A percentile compares a stretch with the other conserved stretches of the same genome.
phyloP scores from a whole-genome alignment of 805 yeast species.

The Sugiyamaella boreocaroliniensis region DNA sequence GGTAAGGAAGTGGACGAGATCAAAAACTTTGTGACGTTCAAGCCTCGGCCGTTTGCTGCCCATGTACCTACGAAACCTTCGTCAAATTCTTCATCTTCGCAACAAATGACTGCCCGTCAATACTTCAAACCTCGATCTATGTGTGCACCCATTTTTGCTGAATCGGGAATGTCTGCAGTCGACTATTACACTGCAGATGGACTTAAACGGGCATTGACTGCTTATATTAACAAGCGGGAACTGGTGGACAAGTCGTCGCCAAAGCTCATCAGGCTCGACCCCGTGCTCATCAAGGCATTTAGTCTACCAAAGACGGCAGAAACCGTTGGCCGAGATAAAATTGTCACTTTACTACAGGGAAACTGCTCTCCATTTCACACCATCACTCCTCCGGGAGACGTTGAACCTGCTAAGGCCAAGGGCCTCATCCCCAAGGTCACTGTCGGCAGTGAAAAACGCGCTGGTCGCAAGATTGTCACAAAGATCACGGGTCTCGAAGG shows the following conservation, averaged over 20 bases:
- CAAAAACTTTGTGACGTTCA: constrained; percentile 60
- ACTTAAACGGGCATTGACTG: constrained; percentile 44
- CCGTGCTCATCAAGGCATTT: constrained; percentile 41
- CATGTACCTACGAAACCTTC: constrained; percentile 6
- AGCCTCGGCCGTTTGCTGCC: constrained; percentile 28
- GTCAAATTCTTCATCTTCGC: constrained; percentile 4
- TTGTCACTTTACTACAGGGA: constrained; percentile 38
- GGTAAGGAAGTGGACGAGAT: constrained; percentile 43
- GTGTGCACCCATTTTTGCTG: constrained; percentile 20
- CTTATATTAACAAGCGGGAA: constrained; percentile 48
- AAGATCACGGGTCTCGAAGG: constrained; percentile 61
- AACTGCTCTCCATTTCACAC: constrained; percentile 40
- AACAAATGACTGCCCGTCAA: constrained; percentile 20
- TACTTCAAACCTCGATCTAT: constrained; percentile 27
- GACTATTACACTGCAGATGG: constrained; percentile 48
- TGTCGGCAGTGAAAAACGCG: constrained; percentile 65
- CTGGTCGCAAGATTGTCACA: constrained; percentile 78
- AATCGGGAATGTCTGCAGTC: constrained; percentile 7
- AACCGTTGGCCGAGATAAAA: constrained; percentile 32
- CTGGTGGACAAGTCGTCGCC: constrained; percentile 49
- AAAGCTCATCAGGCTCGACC: constrained; percentile 50
- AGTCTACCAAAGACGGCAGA: constrained; percentile 30
- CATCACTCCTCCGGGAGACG: constrained; percentile 44
- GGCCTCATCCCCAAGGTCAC: constrained; percentile 65
- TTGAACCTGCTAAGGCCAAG: constrained; percentile 38